These are phyloP conservation scores for Macadamia integrifolia DNA, from an alignment of 164 flowering plant genomes.

Conservation along the genomic window DNA sequence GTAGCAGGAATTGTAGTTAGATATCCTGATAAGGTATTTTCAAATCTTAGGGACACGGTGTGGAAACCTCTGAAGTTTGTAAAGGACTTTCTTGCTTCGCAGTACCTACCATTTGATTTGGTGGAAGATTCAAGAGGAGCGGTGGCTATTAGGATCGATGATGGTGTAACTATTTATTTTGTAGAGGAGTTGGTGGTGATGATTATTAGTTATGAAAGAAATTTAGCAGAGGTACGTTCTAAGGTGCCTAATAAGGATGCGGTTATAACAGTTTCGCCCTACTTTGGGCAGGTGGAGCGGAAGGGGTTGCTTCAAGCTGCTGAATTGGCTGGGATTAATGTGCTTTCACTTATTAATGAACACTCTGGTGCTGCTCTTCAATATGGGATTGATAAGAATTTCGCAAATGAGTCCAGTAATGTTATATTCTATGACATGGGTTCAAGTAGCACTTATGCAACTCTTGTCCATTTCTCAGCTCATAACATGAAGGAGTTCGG, in stretches of 20 bases:
- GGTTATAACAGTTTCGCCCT: too few species aligned
- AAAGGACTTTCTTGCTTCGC: conserved; percentile 29
- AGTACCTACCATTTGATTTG: conserved; percentile 59
- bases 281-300: too few species aligned
- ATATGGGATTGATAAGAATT: conserved; percentile 97
- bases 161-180: conserved; percentile 39
- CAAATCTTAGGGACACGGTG: conserved; percentile 57
- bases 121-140: conserved; percentile 64
- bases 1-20: conserved; percentile 41
- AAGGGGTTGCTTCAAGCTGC: conserved; percentile 43
- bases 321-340: conserved; percentile 79
- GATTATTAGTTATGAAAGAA: conserved; percentile 52
- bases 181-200: conserved; percentile 78
- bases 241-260: conserved; percentile 24
- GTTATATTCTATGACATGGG: conserved; percentile 20
- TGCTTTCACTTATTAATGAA: conserved; percentile 75
- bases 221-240: conserved; percentile 72
- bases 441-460: conserved; percentile 82
- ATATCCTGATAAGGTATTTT: conserved; percentile 71
- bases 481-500: conserved; percentile 76
- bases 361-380: conserved; percentile 94
- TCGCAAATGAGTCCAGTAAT: conserved; percentile 78
- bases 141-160: conserved; percentile 45
- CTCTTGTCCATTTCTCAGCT: conserved; percentile 84
- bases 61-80: conserved; percentile 47